Percentiles rank a stretch among this genome's conserved stretches.
phyloP scores from a whole-genome alignment of 2,329 filamentous ascomycete species.

The Beauveria scarabaeidicola region DNA sequence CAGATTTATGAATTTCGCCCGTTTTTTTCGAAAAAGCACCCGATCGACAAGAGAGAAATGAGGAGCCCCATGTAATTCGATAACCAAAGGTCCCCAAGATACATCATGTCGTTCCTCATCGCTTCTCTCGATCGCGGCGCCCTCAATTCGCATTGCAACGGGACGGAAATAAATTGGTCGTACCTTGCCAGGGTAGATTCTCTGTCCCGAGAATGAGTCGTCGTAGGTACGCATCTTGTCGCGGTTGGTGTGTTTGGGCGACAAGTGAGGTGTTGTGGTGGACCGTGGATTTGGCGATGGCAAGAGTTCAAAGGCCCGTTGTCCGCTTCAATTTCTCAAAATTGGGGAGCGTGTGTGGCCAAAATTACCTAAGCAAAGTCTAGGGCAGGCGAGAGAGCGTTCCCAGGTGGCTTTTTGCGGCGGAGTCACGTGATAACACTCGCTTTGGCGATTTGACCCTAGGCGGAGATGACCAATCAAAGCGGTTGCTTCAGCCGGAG shows the following conservation, averaged over 20 bases:
- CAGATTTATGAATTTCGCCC: not conserved
- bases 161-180: slow-evolving; percentile 21
- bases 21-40: not conserved
- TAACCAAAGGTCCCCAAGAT: not conserved
- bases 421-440: not conserved
- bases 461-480: not conserved
- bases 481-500: not conserved
- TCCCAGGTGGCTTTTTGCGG: not conserved
- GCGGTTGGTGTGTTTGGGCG: slow-evolving; percentile 30
- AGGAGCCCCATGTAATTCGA: not conserved
- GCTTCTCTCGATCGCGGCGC: slow-evolving; percentile 6
- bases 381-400: slow-evolving; percentile 8
- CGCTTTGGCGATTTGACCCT: slow-evolving; percentile 8
- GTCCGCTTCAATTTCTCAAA: slow-evolving; percentile 31
- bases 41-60: not conserved
- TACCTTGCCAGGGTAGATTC: slow-evolving; percentile 62
- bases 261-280: slow-evolving; percentile 33
- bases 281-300: slow-evolving; percentile 31
- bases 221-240: slow-evolving; percentile 59
- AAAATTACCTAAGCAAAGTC: slow-evolving; percentile 30
- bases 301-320: slow-evolving; percentile 25
- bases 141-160: not conserved
- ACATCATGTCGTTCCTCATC: not conserved
- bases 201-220: slow-evolving; percentile 57
- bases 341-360: slow-evolving; percentile 29